These are phyloP conservation scores for Clavispora fructus DNA, from an alignment of 805 yeast genomes.

Conservation along the genomic window DNA sequence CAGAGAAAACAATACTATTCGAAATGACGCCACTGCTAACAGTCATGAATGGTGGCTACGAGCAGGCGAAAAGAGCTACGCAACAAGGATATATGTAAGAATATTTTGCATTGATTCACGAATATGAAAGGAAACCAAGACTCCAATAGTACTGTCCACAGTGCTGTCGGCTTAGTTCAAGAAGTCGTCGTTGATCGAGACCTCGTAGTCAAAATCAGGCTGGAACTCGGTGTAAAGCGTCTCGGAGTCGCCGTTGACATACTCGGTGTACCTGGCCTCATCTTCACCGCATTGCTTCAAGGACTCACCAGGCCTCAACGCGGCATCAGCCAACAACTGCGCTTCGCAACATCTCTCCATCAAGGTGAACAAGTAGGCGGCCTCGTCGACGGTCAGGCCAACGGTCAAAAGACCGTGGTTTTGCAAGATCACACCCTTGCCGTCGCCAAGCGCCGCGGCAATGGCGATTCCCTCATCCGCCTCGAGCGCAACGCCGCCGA, in stretches of 20 bases:
- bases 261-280: conserved; percentile 63
- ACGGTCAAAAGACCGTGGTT: conserved; percentile 73
- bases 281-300: conserved; percentile 48
- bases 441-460: conserved; percentile 57
- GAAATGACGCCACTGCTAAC: no score
- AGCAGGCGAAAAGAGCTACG: no score
- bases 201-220: conserved; percentile 52
- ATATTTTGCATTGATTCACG: no score
- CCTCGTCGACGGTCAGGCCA: conserved; percentile 69
- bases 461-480: conserved; percentile 56
- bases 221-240: conserved; percentile 69
- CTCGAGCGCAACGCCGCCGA: conserved; percentile 77
- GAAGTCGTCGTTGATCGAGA: conserved; percentile 18
- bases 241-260: conserved; percentile 59
- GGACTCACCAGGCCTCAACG: conserved; percentile 35
- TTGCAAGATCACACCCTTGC: conserved; percentile 55
- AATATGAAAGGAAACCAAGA: no score
- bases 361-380: conserved; percentile 58
- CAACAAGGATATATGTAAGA: no score
- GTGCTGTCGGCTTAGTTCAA: conserved; percentile 10
- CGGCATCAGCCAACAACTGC: conserved; percentile 61
- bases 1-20: no score
- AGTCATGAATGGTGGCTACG: no score
- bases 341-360: conserved; percentile 62
- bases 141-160: no score